These are phyloP conservation scores for Pseudocercospora eumusae DNA, from an alignment of 2,329 filamentous ascomycete species.

Conservation along the genomic window DNA sequence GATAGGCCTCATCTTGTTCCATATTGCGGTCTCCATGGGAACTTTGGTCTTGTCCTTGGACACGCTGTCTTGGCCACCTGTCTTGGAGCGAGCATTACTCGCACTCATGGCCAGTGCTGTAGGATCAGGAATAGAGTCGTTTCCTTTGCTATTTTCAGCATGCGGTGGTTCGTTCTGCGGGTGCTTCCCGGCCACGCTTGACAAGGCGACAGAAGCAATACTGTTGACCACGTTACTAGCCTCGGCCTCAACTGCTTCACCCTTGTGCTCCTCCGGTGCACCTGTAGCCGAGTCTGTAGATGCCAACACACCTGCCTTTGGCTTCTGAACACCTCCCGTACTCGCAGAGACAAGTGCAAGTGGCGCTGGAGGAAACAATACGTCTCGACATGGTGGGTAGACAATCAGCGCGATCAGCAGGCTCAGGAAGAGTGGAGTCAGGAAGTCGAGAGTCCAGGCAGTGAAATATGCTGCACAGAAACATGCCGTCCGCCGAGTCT, in stretches of 20 bases:
- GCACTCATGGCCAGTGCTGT: conserved; percentile 57
- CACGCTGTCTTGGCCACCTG: conserved; percentile 48
- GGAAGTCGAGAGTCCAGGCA: conserved; percentile 73
- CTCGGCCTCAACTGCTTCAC: conserved; percentile 80
- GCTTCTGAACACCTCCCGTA: conserved; percentile 75
- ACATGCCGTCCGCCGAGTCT: conserved; percentile 65
- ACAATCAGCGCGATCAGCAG: conserved; percentile 66
- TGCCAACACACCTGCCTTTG: conserved; percentile 71
- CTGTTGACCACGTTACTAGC: conserved; percentile 77
- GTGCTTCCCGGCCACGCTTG: conserved; percentile 75
- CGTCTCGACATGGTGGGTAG: conserved; percentile 61
- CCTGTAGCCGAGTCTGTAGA: conserved; percentile 77
- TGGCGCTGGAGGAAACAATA: conserved; percentile 76
- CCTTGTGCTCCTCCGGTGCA: conserved; percentile 78
- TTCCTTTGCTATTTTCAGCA: conserved; percentile 43
- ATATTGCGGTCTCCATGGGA: conserved; percentile 74
- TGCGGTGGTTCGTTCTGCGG: conserved; percentile 65
- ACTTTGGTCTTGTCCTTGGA: conserved; percentile 75
- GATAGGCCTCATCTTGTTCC: conserved; percentile 70
- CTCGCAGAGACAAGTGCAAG: conserved; percentile 69
- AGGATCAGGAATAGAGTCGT: conserved; percentile 62
- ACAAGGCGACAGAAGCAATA: conserved; percentile 70
- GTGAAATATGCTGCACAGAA: conserved; percentile 65
- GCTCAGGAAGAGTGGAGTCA: conserved; percentile 62
- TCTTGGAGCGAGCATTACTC: conserved; percentile 57